Conservation (phyloP, 148 eudicot species). For the Oxyria digyna region DNA sequence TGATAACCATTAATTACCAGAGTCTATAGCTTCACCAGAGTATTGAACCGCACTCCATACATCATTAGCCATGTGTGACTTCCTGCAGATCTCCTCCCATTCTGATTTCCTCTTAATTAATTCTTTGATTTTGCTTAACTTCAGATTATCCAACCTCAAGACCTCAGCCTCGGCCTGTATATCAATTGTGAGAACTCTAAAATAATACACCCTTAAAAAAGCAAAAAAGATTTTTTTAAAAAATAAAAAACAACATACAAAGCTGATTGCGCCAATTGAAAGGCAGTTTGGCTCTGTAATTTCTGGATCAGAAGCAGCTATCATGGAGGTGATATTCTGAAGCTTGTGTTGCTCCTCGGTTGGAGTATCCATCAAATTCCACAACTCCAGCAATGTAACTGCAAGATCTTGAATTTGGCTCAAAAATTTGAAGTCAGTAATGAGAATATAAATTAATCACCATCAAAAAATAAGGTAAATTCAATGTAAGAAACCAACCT, state of each 20-base stretch:
- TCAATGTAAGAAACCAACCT: too few species aligned
- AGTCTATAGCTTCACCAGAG: too few species aligned
- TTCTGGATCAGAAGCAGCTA: constrained; percentile 67
- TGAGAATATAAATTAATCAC: too few species aligned
- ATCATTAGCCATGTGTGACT: too few species aligned
- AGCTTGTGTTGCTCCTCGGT: constrained; percentile 48
- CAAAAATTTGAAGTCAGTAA: too few species aligned
- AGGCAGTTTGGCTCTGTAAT: constrained; percentile 39
- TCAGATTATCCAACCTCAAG: constrained; percentile 45
- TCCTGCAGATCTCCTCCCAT: constrained; percentile 59
- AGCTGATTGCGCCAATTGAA: constrained; percentile 31
- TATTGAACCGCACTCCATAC: too few species aligned
- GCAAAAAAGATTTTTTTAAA: neutral
- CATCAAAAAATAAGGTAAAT: too few species aligned
- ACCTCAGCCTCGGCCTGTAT: too few species aligned
- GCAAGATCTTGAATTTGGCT: too few species aligned
- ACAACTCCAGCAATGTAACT: too few species aligned
- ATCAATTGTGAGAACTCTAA: neutral
- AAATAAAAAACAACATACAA: constrained; percentile 23
- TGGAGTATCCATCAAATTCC: constrained; percentile 90
- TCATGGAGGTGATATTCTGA: constrained; percentile 47
- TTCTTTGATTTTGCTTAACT: constrained; percentile 70
- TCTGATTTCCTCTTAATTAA: constrained; percentile 59
- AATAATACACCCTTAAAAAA: neutral
- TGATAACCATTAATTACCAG: constrained; percentile 24